phyloP scores from a whole-genome alignment of 1,284 basidiomycete species.

The Cryptococcus sp. region DNA sequence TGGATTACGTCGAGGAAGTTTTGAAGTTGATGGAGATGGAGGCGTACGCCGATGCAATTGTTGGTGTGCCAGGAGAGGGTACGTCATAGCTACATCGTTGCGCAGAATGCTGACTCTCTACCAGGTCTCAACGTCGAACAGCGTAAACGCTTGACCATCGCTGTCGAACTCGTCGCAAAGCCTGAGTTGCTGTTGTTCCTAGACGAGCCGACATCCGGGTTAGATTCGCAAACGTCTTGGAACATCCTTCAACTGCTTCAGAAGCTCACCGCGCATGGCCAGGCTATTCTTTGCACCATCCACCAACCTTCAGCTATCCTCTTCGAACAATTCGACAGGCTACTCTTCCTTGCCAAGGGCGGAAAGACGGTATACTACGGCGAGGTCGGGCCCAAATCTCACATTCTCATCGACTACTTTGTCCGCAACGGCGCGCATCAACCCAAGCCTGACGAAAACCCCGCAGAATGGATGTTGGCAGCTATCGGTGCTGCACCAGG shows the following conservation, averaged over 20 bases:
- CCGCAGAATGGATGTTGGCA: constrained; percentile 54
- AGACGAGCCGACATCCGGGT: constrained; percentile 71
- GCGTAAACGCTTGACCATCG: constrained; percentile 77
- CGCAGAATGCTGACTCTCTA: not conserved
- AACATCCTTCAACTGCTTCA: constrained; percentile 77
- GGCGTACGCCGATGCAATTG: constrained; percentile 69
- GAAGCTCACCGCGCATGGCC: constrained; percentile 81
- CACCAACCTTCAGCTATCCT: constrained; percentile 69
- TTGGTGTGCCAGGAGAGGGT: constrained; percentile 66
- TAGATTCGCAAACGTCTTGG: constrained; percentile 88
- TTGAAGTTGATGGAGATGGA: constrained; percentile 77
- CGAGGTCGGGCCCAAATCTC: constrained; percentile 56
- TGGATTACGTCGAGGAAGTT: constrained; percentile 76
- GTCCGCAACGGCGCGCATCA: constrained; percentile 54
- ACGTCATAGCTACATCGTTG: constrained; percentile 1
- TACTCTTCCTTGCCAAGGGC: constrained; percentile 56
- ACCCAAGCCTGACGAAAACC: constrained; percentile 55
- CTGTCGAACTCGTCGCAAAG: constrained; percentile 64
- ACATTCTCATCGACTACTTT: constrained; percentile 59
- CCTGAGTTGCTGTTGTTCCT: constrained; percentile 77
- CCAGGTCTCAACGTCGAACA: constrained; percentile 64
- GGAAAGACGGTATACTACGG: constrained; percentile 62
- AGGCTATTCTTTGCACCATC: constrained; percentile 62
- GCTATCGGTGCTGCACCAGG: constrained; percentile 74
- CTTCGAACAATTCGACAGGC: constrained; percentile 64